Evolutionary conservation across 2,329 filamentous ascomycete genomes (phyloP), one percentile per base, ranked within the genome.

Genomic region (Penicillium nordicum): DNA sequence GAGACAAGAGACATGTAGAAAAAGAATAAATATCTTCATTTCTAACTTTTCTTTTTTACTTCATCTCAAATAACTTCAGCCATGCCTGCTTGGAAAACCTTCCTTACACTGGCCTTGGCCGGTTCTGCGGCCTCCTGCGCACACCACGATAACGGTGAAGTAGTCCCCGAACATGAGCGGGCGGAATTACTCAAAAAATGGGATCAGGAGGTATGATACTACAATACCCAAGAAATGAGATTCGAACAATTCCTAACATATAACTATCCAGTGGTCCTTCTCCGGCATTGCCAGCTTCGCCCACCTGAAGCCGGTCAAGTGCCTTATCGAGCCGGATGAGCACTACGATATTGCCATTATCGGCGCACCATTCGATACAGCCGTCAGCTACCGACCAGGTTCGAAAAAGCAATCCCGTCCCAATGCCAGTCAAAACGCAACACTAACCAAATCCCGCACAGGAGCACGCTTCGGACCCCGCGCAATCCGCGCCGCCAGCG

Each of bases 391-490:
- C 72, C 80, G 88, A 54, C 86, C 87, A 43, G 85, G 84, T 85
- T 70, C 65, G 76, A 68, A 21, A n/a, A n/a, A 6, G 44, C 38
- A 30, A 30, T 11, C 29, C 29, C 29, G 10, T 30, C 10, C 29
- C 10, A 30, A 12, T 11, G 10, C 29, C 29, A 30, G 4, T 30
- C 10, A 30, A 21, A 5, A 5, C 10, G 5, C 21, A 36, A 12
- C 11, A 37, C 46, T 52, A 43, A 55, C 34, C 30, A 18, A 46
- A n/a, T 3, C n/a, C 5, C 36, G 30, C 14, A 12, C 53, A 76
- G 76, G 88, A 38, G 88, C 88, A 16, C 85, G 92, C 9, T 96
- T 96, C 69, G 92, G 92, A 0, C 92, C 92, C 34, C 85, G 90
- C 43, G 90, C 90, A 41, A 96, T 97, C 68, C 88, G 92, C 54